A percentile compares a stretch with the other conserved stretches of the same genome.
Conservation (phyloP, 345 rosid species). For the Aethionema arabicum region DNA sequence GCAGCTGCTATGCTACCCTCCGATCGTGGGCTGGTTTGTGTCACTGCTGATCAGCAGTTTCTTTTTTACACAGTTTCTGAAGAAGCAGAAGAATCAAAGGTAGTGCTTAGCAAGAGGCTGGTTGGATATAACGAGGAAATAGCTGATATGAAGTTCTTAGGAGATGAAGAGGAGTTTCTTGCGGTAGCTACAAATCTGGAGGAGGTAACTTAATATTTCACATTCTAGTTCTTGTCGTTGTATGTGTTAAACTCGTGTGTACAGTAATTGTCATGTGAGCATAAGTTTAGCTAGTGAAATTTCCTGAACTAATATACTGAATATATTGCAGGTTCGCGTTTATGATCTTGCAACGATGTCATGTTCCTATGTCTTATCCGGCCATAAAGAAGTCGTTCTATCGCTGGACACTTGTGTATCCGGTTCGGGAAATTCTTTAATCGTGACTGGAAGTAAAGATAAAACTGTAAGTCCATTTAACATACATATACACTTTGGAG, state of each 20-base stretch:
- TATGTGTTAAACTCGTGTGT: neutral
- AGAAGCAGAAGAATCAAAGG: constrained; percentile 44
- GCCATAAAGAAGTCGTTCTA: constrained; percentile 75
- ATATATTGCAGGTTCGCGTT: constrained; percentile 72
- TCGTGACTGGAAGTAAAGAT: constrained; percentile 92
- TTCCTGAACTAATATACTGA: constrained; percentile 21
- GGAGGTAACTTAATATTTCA: constrained; percentile 51
- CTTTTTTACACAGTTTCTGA: constrained; percentile 53
- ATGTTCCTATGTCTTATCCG: constrained; percentile 84
- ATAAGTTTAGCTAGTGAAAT: constrained; percentile 17
- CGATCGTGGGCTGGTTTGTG: constrained; percentile 80
- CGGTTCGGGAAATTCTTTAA: constrained; percentile 55
- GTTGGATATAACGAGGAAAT: constrained; percentile 95
- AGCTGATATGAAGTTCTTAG: constrained; percentile 85
- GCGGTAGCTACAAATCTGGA: constrained; percentile 97
- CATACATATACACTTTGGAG: no score
- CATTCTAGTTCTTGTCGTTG: constrained; percentile 8
- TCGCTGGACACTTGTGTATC: constrained; percentile 80
- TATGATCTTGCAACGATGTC: constrained; percentile 88
- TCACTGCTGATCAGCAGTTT: constrained; percentile 93
- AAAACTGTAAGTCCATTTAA: constrained; percentile 65
- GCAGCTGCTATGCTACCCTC: constrained; percentile 67
- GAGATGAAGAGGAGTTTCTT: constrained; percentile 78
- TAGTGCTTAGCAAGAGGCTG: constrained; percentile 65
- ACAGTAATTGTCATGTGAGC: constrained; percentile 16